These are phyloP conservation scores for Sporisorium graminicola DNA, from an alignment of 1,284 basidiomycete genomes.

Conservation along the genomic window DNA sequence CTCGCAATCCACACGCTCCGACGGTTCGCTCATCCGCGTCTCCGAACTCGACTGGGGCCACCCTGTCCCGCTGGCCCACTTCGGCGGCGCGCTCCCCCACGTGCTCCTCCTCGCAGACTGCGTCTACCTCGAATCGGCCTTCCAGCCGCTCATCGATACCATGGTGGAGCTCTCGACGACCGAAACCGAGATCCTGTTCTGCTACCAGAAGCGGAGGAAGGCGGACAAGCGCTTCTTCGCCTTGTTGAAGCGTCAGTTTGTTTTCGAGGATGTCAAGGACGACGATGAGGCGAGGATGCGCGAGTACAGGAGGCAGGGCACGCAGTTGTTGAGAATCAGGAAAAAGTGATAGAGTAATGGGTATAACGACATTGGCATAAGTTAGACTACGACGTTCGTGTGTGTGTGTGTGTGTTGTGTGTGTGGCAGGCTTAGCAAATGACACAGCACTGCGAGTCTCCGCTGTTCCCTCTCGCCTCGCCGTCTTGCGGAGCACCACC, in stretches of 20 bases:
- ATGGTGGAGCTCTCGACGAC: conserved; percentile 76
- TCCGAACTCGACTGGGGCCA: conserved; percentile 56
- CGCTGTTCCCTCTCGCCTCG: background rate
- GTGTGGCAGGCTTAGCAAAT: conserved; percentile 16
- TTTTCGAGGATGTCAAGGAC: conserved; percentile 77
- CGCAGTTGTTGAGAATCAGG: conserved; percentile 46
- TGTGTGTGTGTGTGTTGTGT: background rate
- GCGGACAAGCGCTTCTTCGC: conserved; percentile 91
- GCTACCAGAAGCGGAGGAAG: conserved; percentile 93
- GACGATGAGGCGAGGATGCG: conserved; percentile 48
- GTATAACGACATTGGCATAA: background rate
- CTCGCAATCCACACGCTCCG: background rate
- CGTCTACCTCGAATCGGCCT: conserved; percentile 89
- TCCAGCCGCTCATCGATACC: conserved; percentile 86
- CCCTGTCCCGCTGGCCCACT: conserved; percentile 61
- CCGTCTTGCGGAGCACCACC: background rate
- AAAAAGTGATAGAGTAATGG: conserved; percentile 28
- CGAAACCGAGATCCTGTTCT: conserved; percentile 77
- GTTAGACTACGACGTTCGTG: no score
- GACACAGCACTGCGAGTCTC: conserved; percentile 20
- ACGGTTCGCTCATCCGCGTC: background rate
- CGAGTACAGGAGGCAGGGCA: conserved; percentile 60
- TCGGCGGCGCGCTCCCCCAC: conserved; percentile 72
- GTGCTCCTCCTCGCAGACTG: conserved; percentile 77
- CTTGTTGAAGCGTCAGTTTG: conserved; percentile 83